A percentile compares a stretch with the other conserved stretches of the same genome.
Conservation (phyloP, 2,329 filamentous ascomycete genomes). For the Dothistroma pini region DNA sequence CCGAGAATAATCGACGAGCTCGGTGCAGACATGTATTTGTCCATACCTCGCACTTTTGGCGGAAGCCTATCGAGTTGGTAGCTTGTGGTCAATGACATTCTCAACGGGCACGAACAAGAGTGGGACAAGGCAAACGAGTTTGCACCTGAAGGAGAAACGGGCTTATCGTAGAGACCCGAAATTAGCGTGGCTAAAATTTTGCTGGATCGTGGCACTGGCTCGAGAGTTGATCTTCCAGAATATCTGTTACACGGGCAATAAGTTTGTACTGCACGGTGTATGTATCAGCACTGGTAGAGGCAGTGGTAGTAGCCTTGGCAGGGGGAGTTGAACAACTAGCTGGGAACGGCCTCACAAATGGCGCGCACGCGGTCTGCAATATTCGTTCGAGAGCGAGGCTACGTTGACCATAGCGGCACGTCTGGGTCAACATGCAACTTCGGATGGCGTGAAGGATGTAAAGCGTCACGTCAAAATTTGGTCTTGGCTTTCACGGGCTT, state of each 20-base stretch:
- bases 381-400: too few relatives aligned
- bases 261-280: neutral
- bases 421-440: too few relatives aligned
- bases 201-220: neutral
- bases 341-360: too few relatives aligned
- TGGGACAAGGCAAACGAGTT: neutral
- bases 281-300: neutral
- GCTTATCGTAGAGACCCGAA: too few relatives aligned
- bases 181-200: neutral
- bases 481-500: too few relatives aligned
- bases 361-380: neutral
- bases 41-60: neutral
- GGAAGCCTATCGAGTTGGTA: neutral
- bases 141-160: neutral
- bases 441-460: too few relatives aligned
- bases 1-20: neutral
- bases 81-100: neutral
- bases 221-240: neutral
- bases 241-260: neutral
- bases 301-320: too few relatives aligned
- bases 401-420: too few relatives aligned
- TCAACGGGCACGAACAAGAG: neutral
- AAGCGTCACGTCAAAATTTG: too few relatives aligned
- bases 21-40: neutral
- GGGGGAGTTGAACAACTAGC: neutral